Base-by-base conservation (phyloP, 768 basidiomycete species). In the Mycena leptocephala region DNA sequence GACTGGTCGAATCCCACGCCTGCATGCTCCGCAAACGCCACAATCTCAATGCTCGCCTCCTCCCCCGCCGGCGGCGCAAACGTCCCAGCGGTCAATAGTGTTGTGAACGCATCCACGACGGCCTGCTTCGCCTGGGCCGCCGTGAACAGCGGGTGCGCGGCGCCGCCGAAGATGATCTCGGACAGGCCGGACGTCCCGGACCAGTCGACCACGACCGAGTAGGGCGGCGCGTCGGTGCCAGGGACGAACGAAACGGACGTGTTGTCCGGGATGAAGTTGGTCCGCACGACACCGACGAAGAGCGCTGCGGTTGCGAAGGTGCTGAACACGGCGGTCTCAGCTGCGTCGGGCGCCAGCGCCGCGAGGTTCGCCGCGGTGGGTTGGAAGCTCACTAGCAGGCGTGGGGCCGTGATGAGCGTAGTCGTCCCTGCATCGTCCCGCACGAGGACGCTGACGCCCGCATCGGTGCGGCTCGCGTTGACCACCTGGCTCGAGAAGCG, bases 201-300 rank as follows among this genome's bases (percentile, higher is more conserved):
- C 55, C 55, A 56, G 14, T 3, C 13, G 55, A 56, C 22, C 30
- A 8, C 6, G 28, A 56, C 55, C 13, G 55, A 14, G 55, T 56
- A 56, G 28, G 55, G 55, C 30, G 55, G 55, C 55, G 55, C 55
- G 30, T 56, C 55, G 55, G 55, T 30, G 55, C 55, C 55, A 14
- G 55, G 55, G 30, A 56, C 16, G 30, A 56, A 56, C 11, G 55
- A 16, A 24, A 56, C 55, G 5, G 55, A 28, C 5, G 55, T 56
- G 55, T 56, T 30, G 55, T 56, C 55, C 26, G 55, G 55, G 55
- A 56, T 56, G 55, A 56, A 56, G 55, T 56, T 56, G 55, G 28
- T 16, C 28, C 55, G 55, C 28, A 56, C 55, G 55, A 56, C 55
- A 16, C 55, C 55, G 5, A 56, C 55, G n/a, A 24, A 56, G 55